Evolutionary conservation across 2,329 filamentous ascomycete species (phyloP).

Genomic region (Penicillium hesseltinei): DNA sequence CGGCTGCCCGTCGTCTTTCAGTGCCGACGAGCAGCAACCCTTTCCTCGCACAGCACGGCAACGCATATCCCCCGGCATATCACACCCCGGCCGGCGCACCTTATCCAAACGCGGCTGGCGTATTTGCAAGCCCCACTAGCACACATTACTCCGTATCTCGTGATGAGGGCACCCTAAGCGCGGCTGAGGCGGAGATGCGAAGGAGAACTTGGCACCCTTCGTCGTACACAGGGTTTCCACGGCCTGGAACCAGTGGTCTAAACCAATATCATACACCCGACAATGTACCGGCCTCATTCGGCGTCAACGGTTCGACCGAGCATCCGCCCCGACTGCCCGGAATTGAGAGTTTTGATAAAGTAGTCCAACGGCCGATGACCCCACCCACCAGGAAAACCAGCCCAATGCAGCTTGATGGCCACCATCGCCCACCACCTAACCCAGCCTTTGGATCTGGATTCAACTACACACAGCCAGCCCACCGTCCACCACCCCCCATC

Average conservation of each 20-base stretch:
- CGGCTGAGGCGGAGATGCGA: slow-evolving; percentile 72
- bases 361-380: slow-evolving; percentile 59
- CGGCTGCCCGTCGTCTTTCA: slow-evolving; percentile 72
- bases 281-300: slow-evolving; percentile 56
- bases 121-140: slow-evolving; percentile 65
- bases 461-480: slow-evolving; percentile 33
- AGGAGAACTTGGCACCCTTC: slow-evolving; percentile 87
- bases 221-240: slow-evolving; percentile 60
- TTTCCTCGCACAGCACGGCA: slow-evolving; percentile 65
- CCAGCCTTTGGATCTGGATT: slow-evolving; percentile 36
- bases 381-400: slow-evolving; percentile 65
- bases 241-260: slow-evolving; percentile 68
- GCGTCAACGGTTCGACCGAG: slow-evolving; percentile 51
- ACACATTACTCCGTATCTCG: slow-evolving; percentile 54
- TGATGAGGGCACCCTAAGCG: slow-evolving; percentile 33
- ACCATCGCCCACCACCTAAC: slow-evolving; percentile 32
- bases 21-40: slow-evolving; percentile 74
- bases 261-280: slow-evolving; percentile 73
- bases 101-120: slow-evolving; percentile 58
- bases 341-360: slow-evolving; percentile 86
- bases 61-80: slow-evolving; percentile 56
- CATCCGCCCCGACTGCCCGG: slow-evolving; percentile 74
- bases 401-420: slow-evolving; percentile 72
- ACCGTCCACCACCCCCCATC: slow-evolving; percentile 42
- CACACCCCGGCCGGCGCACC: slow-evolving; percentile 56